Base-by-base conservation (phyloP, 2,329 filamentous ascomycete genomes). In the Simplicillium aogashimaense region DNA sequence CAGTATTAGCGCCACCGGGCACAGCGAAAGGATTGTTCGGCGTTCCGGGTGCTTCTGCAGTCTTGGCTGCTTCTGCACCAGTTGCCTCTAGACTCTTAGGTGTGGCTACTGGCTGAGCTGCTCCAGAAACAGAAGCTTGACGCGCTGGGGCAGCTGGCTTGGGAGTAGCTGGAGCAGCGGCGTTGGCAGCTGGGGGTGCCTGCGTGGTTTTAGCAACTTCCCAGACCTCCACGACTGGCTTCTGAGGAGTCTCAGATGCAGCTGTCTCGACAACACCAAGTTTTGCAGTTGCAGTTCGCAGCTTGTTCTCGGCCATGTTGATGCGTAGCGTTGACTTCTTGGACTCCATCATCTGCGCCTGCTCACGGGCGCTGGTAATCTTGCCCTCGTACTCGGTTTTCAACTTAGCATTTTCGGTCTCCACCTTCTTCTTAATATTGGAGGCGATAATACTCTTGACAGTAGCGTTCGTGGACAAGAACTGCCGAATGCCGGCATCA, bases 181-280 rank as follows among this genome's bases (percentile, higher is more conserved):
- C 11, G 4, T 47, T 44, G 16, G 41, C 39, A 9, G 50, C 45
- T 4, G 55, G 52, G n/a, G 54, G 49, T 13, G 57, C 49, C 32
- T 58, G 56, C 16, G 61, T 53, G 15, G 39, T 68, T 61, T 90
- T 89, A 0, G 83, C 88, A 40, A 85, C 66, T 47, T 83, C 79
- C 85, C 86, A 95, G 1, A 95, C 89, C 59, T 95, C 88, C 9
- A 68, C 76, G 4, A 97, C 87, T 1, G 88, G 78, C 55, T 79
- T 81, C 51, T 90, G 72, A 0, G 90, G 90, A 1, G 89, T 95
- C 36, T 94, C 83, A n/a, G 72, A 73, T 1, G 83, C 87, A 11
- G 90, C 89, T 36, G 78, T 84, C 53, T 88, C 76, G 3, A 97
- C 84, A 1, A 92, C 77, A 2, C 76, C 74, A 28, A 94, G 64